Base-by-base conservation (phyloP, 768 basidiomycete genomes). In the Candolleomyces aberdarensis region DNA sequence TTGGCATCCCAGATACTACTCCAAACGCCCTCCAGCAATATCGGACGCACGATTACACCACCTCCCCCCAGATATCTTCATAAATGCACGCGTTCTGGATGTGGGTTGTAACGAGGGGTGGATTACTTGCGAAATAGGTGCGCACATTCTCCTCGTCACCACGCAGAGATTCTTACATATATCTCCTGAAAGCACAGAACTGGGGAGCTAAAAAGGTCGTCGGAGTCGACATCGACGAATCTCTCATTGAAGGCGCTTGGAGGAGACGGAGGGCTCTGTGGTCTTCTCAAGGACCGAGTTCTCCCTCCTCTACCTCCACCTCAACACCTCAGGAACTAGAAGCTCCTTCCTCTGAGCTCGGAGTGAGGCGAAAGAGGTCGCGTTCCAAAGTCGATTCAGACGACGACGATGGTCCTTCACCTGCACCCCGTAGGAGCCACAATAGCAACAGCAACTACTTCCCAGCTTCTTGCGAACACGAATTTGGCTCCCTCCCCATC, bases 101-200 rank as follows among this genome's bases (percentile, higher is more conserved):
- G 74, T 96, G 0, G 94, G 94, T 0, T 92, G 91, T 69, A 96
- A 96, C 70, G 87, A 92, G 67, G 94, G 94, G 8, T 85, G 83
- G 80, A 86, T 96, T 40, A 88, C 91, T 1, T 89, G 89, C 69
- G 91, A 95, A 70, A 85, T 95, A n/a, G 93, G 93, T 88, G 63
- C 52, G 77, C 51, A 5, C 41, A 43, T 52, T 62, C 39, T 44
- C 15, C 8, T 17, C 26, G 11, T 15, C 5, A 6, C 3, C 2
- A 32, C 15, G 6, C 19, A 14, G 15, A 17, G 31, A 5, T 41
- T 11, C 14, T 48, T 5, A 57, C 7, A 32, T 46, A 26, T 10
- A 10, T 20, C 41, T n/a, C 20, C 4, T n/a, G 19, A 29, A 20
- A 92, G 92, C 88, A 29, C 92, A 91, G 68, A 71, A 73, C 0